Percentiles rank a stretch among this genome's conserved stretches.
These are phyloP conservation scores for Annulohypoxylon bovei DNA, from an alignment of 495 filamentous ascomycete species.

Conservation along the genomic window DNA sequence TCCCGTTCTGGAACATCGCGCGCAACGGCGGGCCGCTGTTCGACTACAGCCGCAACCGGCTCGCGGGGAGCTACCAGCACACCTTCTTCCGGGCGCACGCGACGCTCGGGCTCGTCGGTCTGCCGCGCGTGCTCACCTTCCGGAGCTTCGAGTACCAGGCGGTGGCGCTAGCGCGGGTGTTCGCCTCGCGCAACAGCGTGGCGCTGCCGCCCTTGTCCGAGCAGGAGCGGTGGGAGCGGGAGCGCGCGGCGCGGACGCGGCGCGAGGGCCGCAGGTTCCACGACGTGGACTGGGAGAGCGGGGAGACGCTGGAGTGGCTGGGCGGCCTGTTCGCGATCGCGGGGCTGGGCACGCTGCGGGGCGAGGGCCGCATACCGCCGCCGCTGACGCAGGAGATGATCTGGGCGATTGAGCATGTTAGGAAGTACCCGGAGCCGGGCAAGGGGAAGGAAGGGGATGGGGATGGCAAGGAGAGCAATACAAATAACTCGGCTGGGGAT, in stretches of 20 bases:
- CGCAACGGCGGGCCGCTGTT: slow-evolving; percentile 53
- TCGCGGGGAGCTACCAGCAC: slow-evolving; percentile 54
- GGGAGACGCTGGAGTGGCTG: slow-evolving; percentile 57
- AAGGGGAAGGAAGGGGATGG: slow-evolving; percentile 32
- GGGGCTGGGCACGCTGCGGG: slow-evolving; percentile 53
- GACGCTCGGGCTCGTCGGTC: slow-evolving; percentile 54
- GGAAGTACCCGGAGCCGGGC: slow-evolving; percentile 59
- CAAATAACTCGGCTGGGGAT: neutral
- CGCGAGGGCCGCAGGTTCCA: slow-evolving; percentile 55
- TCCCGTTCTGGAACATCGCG: slow-evolving; percentile 59
- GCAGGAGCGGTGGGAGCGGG: slow-evolving; percentile 54
- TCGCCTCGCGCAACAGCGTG: slow-evolving; percentile 46
- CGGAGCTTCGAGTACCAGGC: slow-evolving; percentile 64
- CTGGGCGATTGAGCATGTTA: slow-evolving; percentile 60
- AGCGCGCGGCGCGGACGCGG: slow-evolving; percentile 37
- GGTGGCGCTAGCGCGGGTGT: slow-evolving; percentile 58
- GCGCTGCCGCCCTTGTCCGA: slow-evolving; percentile 47
- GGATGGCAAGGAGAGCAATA: slow-evolving; percentile 13
- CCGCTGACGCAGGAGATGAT: slow-evolving; percentile 51
- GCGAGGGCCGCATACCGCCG: slow-evolving; percentile 58
- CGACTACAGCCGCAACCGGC: slow-evolving; percentile 51
- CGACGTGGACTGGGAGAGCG: slow-evolving; percentile 58
- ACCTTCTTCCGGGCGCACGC: slow-evolving; percentile 56
- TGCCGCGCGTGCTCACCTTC: slow-evolving; percentile 59
- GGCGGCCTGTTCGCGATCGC: slow-evolving; percentile 53